A percentile compares a stretch with the other conserved stretches of the same genome.
Evolutionary conservation across 306 rosid species (phyloP).

Genomic region (Cicer bijugum): DNA sequence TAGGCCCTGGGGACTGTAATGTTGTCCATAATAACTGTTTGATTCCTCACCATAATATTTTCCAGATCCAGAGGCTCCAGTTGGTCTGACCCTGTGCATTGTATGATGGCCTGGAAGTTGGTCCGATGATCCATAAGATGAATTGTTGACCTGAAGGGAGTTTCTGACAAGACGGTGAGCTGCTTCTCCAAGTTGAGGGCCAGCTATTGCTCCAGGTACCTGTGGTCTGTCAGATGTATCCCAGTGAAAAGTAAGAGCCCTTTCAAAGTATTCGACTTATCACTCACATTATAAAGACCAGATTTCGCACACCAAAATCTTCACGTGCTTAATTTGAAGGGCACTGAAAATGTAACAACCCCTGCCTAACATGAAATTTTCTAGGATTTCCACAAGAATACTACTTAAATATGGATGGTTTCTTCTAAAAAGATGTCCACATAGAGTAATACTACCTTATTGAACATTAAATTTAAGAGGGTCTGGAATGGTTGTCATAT

Average conservation of each 20-base stretch:
- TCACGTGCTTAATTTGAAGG: constrained; percentile 30
- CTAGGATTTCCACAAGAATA: constrained; percentile 7
- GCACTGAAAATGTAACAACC: constrained; percentile 18
- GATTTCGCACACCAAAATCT: constrained; percentile 31
- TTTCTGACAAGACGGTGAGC: constrained; percentile 95
- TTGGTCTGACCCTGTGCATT: constrained; percentile 58
- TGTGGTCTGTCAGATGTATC: constrained; percentile 64
- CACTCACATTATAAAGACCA: constrained; percentile 24
- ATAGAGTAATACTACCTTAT: constrained; percentile 17
- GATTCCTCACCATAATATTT: constrained; percentile 69
- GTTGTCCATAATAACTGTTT: constrained; percentile 50
- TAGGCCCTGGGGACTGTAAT: constrained; percentile 63
- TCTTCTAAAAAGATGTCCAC: constrained; percentile 11
- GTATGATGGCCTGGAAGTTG: constrained; percentile 60
- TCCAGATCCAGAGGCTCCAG: constrained; percentile 77
- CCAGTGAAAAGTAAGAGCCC: constrained; percentile 34
- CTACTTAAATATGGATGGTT: constrained; percentile 9
- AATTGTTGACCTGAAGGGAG: constrained; percentile 62
- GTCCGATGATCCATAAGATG: constrained; percentile 61
- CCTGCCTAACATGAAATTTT: constrained; percentile 16
- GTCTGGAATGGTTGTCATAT: constrained; percentile 1
- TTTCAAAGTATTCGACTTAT: neutral
- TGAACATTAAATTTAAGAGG: constrained; percentile 18
- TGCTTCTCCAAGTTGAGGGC: constrained; percentile 87
- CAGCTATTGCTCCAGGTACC: constrained; percentile 84